Percentiles rank a stretch among this genome's conserved stretches.
These are phyloP conservation scores for Quercus bicolor DNA, from an alignment of 306 rosid species.

Conservation along the genomic window DNA sequence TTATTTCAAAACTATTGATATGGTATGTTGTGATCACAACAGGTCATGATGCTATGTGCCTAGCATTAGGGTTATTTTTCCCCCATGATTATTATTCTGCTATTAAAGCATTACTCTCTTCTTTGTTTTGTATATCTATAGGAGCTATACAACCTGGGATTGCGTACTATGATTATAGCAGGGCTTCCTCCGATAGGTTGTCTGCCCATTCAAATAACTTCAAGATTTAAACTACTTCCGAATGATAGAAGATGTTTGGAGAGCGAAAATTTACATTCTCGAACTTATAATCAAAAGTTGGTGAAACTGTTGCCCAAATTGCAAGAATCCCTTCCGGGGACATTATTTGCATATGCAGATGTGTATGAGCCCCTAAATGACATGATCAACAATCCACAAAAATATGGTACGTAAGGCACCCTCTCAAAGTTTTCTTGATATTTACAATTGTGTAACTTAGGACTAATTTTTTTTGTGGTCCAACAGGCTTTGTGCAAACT, in stretches of 20 bases:
- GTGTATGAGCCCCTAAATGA: slow-evolving; percentile 31
- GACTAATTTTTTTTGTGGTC: background rate
- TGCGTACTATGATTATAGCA: slow-evolving; percentile 43
- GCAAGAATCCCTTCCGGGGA: slow-evolving; percentile 44
- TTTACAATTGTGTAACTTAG: background rate
- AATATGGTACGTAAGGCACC: slow-evolving; percentile 37
- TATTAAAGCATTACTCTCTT: background rate
- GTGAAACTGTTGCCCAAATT: slow-evolving; percentile 14
- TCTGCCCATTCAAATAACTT: slow-evolving; percentile 58
- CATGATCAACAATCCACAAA: slow-evolving; percentile 51
- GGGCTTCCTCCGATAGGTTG: slow-evolving; percentile 79
- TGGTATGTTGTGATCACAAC: too few relatives aligned
- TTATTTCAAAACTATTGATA: too few relatives aligned
- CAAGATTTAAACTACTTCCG: background rate
- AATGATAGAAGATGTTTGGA: slow-evolving; percentile 39
- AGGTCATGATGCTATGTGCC: too few relatives aligned
- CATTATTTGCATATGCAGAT: slow-evolving; percentile 40
- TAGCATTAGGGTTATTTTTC: background rate
- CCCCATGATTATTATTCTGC: background rate
- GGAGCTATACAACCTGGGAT: slow-evolving; percentile 64
- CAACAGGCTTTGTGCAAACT: slow-evolving; percentile 42
- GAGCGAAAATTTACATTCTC: slow-evolving; percentile 49
- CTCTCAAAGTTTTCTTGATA: background rate
- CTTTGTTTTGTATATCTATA: slow-evolving; percentile 4
- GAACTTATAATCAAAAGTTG: slow-evolving; percentile 51